A percentile compares a stretch with the other conserved stretches of the same genome.
These are phyloP conservation scores for Letharia columbiana DNA, from an alignment of 495 filamentous ascomycete genomes.

Conservation along the genomic window DNA sequence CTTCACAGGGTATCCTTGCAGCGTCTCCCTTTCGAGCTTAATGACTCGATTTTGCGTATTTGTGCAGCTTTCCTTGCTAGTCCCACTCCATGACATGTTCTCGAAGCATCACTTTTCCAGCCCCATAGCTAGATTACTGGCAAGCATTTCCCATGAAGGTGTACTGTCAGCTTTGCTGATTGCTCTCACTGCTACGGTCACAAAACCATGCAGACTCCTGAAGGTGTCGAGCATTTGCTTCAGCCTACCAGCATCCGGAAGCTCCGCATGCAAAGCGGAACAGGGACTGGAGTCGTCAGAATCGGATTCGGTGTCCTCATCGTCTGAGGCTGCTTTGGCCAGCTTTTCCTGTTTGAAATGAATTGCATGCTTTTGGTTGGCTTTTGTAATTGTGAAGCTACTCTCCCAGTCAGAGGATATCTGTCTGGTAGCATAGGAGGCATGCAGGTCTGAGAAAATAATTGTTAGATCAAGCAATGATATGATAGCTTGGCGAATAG, in stretches of 20 bases:
- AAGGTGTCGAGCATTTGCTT: constrained; percentile 36
- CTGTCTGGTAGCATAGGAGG: constrained; percentile 24
- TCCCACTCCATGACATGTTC: not conserved
- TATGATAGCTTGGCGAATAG: constrained; percentile 57
- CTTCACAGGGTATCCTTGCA: not conserved
- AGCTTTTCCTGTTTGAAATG: not conserved
- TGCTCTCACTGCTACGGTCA: constrained; percentile 38
- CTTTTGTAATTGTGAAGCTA: constrained; percentile 1
- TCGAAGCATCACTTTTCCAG: not conserved
- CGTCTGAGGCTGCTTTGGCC: constrained; percentile 21
- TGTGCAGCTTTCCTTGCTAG: not conserved
- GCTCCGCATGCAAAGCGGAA: constrained; percentile 26
- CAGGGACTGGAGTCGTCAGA: constrained; percentile 27
- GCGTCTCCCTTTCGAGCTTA: not conserved
- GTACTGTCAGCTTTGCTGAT: constrained; percentile 41
- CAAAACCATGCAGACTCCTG: constrained; percentile 35
- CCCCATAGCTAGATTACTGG: constrained; percentile 34
- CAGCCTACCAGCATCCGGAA: constrained; percentile 29
- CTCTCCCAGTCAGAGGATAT: constrained; percentile 12
- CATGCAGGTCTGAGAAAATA: constrained; percentile 41
- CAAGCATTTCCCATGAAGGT: constrained; percentile 44
- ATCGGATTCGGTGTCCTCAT: constrained; percentile 21
- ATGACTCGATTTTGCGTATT: not conserved
- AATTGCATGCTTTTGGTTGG: constrained; percentile 10
- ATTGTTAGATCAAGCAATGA: constrained; percentile 53